Evolutionary conservation across 2,329 filamentous ascomycete genomes (phyloP).

Genomic region (Lecanicillium sp.): DNA sequence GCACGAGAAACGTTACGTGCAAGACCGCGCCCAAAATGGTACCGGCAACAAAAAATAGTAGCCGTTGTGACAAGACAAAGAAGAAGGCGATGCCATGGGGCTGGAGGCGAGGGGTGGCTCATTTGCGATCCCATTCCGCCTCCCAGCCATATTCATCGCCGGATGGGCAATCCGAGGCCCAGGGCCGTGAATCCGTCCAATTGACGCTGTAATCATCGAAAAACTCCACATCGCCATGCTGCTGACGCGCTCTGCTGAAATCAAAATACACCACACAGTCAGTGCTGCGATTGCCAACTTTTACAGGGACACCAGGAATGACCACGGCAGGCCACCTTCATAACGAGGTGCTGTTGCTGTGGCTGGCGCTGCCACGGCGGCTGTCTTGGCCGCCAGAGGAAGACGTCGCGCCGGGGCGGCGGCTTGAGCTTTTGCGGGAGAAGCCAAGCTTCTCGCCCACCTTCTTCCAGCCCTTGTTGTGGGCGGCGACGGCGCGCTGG

Average conservation of each 20-base stretch:
- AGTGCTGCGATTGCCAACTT: slow-evolving; percentile 13
- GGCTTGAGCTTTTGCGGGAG: slow-evolving; percentile 41
- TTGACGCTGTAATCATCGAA: slow-evolving; percentile 2
- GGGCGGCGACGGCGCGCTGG: slow-evolving; percentile 45
- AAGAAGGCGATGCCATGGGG: neutral
- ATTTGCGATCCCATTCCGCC: slow-evolving; percentile 27
- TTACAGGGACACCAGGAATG: slow-evolving; percentile 30
- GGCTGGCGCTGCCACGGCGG: slow-evolving; percentile 20
- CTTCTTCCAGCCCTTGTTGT: slow-evolving; percentile 57
- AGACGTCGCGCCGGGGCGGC: slow-evolving; percentile 35
- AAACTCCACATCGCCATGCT: slow-evolving; percentile 6
- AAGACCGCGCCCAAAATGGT: too few species aligned
- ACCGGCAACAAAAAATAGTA: too few species aligned
- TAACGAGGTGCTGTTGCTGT: slow-evolving; percentile 32
- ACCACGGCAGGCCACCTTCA: slow-evolving; percentile 53
- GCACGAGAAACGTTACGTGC: too few species aligned
- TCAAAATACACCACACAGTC: slow-evolving; percentile 1
- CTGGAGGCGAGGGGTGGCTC: too few species aligned
- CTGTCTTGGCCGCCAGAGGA: slow-evolving; percentile 23
- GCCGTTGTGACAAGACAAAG: too few species aligned
- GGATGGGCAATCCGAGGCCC: slow-evolving; percentile 18
- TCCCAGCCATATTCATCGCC: slow-evolving; percentile 48
- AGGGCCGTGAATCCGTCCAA: slow-evolving; percentile 8
- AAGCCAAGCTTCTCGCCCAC: slow-evolving; percentile 55
- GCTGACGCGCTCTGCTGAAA: neutral